Percentiles rank a stretch among this genome's conserved stretches.
These are phyloP conservation scores for Thuja plicata DNA, from an alignment of 83 land plant species.

Conservation along the genomic window DNA sequence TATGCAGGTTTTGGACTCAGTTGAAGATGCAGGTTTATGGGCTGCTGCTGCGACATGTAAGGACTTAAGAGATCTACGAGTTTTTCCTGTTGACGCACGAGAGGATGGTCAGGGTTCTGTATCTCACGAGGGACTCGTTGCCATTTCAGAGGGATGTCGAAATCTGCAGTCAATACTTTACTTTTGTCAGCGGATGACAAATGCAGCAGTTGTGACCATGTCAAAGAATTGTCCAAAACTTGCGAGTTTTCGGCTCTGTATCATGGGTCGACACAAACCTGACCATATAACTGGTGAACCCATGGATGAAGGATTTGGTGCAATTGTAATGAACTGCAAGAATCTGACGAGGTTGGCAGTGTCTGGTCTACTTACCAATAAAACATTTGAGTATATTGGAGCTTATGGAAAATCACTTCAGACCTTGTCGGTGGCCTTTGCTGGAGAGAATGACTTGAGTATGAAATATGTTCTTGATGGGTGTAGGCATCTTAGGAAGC, in stretches of 20 bases:
- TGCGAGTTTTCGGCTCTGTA: conserved; percentile 84
- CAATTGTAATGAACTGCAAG: conserved; percentile 78
- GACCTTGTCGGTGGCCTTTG: conserved; percentile 95
- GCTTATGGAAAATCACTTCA: conserved; percentile 71
- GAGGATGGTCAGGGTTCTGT: conserved; percentile 61
- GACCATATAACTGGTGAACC: conserved; percentile 75
- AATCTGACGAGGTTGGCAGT: conserved; percentile 74
- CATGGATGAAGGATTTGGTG: conserved; percentile 97
- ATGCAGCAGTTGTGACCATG: conserved; percentile 77
- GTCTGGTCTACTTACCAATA: conserved; percentile 89
- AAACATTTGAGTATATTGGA: conserved; percentile 81
- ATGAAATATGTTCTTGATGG: conserved; percentile 77
- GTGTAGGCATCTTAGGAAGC: conserved; percentile 78
- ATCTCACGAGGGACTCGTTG: conserved; percentile 79
- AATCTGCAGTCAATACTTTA: conserved; percentile 75
- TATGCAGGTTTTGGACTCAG: conserved; percentile 79
- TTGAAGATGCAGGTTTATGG: conserved; percentile 78
- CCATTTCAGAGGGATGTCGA: conserved; percentile 87
- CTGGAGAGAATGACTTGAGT: conserved; percentile 73
- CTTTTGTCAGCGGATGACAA: conserved; percentile 93
- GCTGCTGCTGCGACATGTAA: conserved; percentile 74
- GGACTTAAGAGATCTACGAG: conserved; percentile 78
- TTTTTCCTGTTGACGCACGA: conserved; percentile 61
- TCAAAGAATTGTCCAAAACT: conserved; percentile 77
- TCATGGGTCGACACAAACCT: conserved; percentile 66